Percentiles rank a stretch among this genome's conserved stretches.
Evolutionary conservation across 805 yeast genomes (phyloP).

Genomic region (Candida germanica): DNA sequence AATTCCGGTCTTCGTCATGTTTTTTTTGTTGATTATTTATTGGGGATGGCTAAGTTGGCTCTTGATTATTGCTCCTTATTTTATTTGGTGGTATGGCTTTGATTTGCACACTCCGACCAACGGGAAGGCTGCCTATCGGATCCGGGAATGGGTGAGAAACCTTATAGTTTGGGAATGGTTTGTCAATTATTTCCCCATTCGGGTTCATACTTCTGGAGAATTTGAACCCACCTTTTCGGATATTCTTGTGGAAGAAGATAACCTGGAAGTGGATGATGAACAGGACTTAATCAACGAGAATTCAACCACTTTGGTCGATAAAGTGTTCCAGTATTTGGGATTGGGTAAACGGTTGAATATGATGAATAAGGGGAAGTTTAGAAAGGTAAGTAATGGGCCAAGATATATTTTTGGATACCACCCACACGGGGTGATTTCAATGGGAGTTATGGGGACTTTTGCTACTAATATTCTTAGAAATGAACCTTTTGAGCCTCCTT

Average conservation of each 20-base stretch:
- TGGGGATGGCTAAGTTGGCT: slow-evolving; percentile 69
- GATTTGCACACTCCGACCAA: slow-evolving; percentile 70
- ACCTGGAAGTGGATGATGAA: slow-evolving; percentile 31
- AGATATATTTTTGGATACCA: slow-evolving; percentile 88
- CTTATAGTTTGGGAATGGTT: slow-evolving; percentile 66
- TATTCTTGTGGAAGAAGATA: slow-evolving; percentile 19
- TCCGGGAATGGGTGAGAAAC: slow-evolving; percentile 55
- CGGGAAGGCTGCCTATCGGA: slow-evolving; percentile 63
- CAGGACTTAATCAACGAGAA: slow-evolving; percentile 40
- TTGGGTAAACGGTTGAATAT: slow-evolving; percentile 35
- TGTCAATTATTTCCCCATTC: slow-evolving; percentile 77
- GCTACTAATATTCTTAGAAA: slow-evolving; percentile 54
- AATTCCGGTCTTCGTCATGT: slow-evolving; percentile 54
- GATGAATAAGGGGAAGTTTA: slow-evolving; percentile 14
- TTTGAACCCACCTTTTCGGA: slow-evolving; percentile 69
- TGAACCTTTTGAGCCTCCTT: slow-evolving; percentile 40
- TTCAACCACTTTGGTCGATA: slow-evolving; percentile 34
- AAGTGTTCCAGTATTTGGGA: slow-evolving; percentile 33
- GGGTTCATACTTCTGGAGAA: slow-evolving; percentile 62
- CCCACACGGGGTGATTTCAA: slow-evolving; percentile 93
- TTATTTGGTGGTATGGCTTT: slow-evolving; percentile 48
- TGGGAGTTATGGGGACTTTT: slow-evolving; percentile 84
- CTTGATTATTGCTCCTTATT: slow-evolving; percentile 56
- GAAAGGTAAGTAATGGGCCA: slow-evolving; percentile 53
- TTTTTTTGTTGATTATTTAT: slow-evolving; percentile 49